phyloP scores from a whole-genome alignment of 768 basidiomycete genomes.

The Boletus reticuloceps region DNA sequence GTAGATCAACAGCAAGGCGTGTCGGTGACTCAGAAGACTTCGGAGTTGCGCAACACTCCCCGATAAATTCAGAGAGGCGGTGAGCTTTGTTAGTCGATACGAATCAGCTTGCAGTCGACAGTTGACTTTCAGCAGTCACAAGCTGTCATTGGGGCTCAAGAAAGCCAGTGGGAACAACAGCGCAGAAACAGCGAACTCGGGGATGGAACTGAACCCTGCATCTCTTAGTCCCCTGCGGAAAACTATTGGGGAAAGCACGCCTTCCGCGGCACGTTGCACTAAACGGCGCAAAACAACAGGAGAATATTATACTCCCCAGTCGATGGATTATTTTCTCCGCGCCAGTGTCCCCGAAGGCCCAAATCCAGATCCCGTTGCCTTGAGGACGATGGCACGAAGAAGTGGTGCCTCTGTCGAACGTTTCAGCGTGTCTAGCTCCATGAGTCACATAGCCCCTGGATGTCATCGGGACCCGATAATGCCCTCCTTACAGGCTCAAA shows the following conservation, averaged over 20 bases:
- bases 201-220: background rate
- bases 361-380: background rate
- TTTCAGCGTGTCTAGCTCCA: slow-evolving; percentile 9
- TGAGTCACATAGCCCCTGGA: slow-evolving; percentile 1
- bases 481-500: background rate
- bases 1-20: slow-evolving; percentile 4
- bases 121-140: slow-evolving; percentile 5
- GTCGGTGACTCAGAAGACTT: background rate
- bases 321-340: background rate
- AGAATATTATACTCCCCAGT: background rate
- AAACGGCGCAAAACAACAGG: slow-evolving; percentile 8
- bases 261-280: background rate
- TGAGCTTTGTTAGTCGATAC: slow-evolving; percentile 4
- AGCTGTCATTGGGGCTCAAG: background rate
- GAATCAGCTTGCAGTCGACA: background rate
- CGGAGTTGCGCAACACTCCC: background rate
- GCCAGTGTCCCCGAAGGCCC: background rate
- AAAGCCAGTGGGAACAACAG: background rate
- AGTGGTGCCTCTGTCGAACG: background rate
- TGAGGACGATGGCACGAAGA: slow-evolving; percentile 2
- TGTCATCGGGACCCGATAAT: background rate
- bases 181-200: background rate
- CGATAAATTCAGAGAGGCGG: background rate
- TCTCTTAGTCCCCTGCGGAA: background rate
- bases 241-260: background rate